Base-by-base conservation (phyloP, 805 yeast species). In the Wickerhamiella brachini region DNA sequence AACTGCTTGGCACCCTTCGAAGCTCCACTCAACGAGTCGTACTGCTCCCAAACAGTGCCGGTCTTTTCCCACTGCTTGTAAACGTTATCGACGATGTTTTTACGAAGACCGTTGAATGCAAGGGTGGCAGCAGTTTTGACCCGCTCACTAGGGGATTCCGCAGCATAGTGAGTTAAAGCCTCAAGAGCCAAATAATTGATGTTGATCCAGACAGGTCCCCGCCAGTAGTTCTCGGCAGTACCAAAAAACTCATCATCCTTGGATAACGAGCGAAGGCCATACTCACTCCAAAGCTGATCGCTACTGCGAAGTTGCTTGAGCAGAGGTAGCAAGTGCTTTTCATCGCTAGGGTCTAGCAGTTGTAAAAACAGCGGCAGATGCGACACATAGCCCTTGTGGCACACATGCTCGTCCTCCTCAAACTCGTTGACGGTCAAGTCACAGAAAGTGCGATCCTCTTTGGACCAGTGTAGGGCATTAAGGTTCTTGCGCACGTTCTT, bases 151-250 rank as follows among this genome's bases (percentile, higher is more conserved):
- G 73, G 60, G 6, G 57, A 47, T 0, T 57, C 54, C 26, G 45
- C 45, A 2, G 60, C 64, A 61, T 89, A 90, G 63, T 78, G 68
- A 31, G 70, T 65, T 54, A 93, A 69, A 4, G 85, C 75, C 49
- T 87, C 93, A 44, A 93, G 70, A 4, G 81, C 71, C 65, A 93
- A 69, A 62, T 87, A 90, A 69, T 93, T 93, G 61, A 93, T 84
- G 64, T 88, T 85, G 58, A 88, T 72, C 97, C 97, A 93, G 24
- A 93, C 74, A 18, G 94, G 86, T 1, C 96, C 93, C 56, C 95
- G 77, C 98, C 98, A 93, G 69, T 93, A 93, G 66, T 90, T 81
- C 62, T 93, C 98, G 7, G 75, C 90, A 0, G 81, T 77, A 51
- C 83, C 83, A 67, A 83, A 93, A 53, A 62, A 68, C 20, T 69